A percentile compares a stretch with the other conserved stretches of the same genome.
Conservation (phyloP, 352 stramenopile species). For the Phytophthora foliorum region DNA sequence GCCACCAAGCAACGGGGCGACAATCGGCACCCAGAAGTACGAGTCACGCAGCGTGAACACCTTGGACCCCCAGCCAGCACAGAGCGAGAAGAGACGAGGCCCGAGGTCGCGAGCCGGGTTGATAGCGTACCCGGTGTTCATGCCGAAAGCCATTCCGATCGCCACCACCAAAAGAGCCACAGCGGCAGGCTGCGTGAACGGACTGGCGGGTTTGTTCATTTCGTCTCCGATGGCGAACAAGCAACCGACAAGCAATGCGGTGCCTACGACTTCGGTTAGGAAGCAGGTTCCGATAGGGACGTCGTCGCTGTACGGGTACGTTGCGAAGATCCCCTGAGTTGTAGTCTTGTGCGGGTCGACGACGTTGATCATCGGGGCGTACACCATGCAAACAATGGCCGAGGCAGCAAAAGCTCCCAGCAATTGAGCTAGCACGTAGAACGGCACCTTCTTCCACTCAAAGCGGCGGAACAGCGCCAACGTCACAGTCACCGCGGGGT, state of each 20-base stretch:
- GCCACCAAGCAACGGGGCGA: conserved; percentile 49
- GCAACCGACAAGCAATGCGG: conserved; percentile 60
- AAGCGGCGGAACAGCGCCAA: conserved; percentile 57
- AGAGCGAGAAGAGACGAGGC: conserved; percentile 50
- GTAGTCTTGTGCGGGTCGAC: conserved; percentile 49
- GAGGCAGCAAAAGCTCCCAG: conserved; percentile 52
- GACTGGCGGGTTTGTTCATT: conserved; percentile 60
- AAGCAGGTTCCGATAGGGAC: conserved; percentile 62
- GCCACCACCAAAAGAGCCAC: conserved; percentile 60
- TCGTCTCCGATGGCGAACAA: conserved; percentile 66
- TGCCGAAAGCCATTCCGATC: conserved; percentile 75
- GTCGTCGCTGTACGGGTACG: conserved; percentile 54
- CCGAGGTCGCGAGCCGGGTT: conserved; percentile 68
- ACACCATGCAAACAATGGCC: conserved; percentile 56
- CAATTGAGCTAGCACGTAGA: conserved; percentile 48
- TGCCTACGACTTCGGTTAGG: conserved; percentile 67
- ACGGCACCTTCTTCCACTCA: conserved; percentile 45
- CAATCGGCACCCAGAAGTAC: conserved; percentile 72
- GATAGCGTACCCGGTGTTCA: conserved; percentile 77
- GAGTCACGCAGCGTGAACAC: conserved; percentile 46
- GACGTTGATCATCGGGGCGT: conserved; percentile 52
- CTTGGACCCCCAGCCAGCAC: conserved; percentile 49
- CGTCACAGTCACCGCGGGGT: conserved; percentile 62
- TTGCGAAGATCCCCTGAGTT: conserved; percentile 60
- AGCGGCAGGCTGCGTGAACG: conserved; percentile 48